Base-by-base conservation (phyloP, 768 basidiomycete genomes). In the Leucosporidium yakuticum region DNA sequence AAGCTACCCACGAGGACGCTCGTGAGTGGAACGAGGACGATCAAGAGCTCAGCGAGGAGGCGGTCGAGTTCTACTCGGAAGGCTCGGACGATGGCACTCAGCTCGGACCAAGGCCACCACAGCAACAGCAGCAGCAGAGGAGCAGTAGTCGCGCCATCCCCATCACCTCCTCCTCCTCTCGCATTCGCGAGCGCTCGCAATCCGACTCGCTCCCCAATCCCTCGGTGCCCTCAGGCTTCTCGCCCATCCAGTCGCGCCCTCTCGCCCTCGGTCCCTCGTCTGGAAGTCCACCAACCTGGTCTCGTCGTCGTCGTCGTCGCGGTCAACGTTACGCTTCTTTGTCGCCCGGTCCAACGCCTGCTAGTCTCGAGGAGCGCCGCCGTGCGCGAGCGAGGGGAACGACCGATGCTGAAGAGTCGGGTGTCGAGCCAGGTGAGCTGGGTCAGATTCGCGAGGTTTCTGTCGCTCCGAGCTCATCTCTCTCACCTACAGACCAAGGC, bases 11-110 rank as follows among this genome's bases (percentile, higher is more conserved):
- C 25, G 59, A 47, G 32, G 29, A 56, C 34, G 58, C 57, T 2
- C 14, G 27, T 25, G 44, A 51, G 20, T 58, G 34, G 34, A 58
- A 34, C 50, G 53, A 51, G 23, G 64, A 63, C 19, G 67, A 68
- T 36, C 56, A 62, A 14, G 58, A 68, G 32, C 23, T 60, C 29
- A 9, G 63, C 15, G 63, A n/a, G 25, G 25, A n/a, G 5, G 53
- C 65, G 2, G 58, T 58, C 20, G 56, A 62, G 39, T 44, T 44
- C n/a, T 61, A 56, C 27, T 65, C 58, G 11, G 31, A 31, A 7
- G n/a, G 17, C 17, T 54, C 57, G 27, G 69, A 62, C 29, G 60
- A 68, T 1, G 50, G 44, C 20, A 68, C 69, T 0, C 60, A 64
- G 25, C 56, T 67, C 29, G 66, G 48, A 8, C 51, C 39, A 1